These are phyloP conservation scores for Hypomontagnella submonticulosa DNA, from an alignment of 495 filamentous ascomycete species.

Conservation along the genomic window DNA sequence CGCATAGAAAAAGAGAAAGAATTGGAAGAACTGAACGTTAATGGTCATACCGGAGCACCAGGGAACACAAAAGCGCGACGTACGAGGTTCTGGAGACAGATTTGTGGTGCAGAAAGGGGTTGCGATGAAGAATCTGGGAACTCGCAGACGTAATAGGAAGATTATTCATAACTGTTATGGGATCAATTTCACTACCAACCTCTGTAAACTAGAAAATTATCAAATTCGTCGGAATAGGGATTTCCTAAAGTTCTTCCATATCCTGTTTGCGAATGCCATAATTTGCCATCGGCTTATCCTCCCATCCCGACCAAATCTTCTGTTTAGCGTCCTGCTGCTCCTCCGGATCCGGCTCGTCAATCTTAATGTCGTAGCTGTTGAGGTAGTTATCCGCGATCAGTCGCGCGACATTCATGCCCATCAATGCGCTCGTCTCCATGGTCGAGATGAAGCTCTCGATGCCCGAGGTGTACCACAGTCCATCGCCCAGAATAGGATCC, in stretches of 20 bases:
- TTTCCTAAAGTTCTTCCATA: slow-evolving; percentile 32
- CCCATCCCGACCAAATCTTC: slow-evolving; percentile 28
- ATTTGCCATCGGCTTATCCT: slow-evolving; percentile 12
- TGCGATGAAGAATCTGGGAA: no score
- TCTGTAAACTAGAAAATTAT: not conserved
- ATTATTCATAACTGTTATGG: not conserved
- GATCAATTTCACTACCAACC: slow-evolving; percentile 12
- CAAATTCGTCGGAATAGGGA: not conserved
- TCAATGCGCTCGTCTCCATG: slow-evolving; percentile 96
- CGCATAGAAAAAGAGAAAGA: not conserved
- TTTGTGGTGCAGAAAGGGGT: no score
- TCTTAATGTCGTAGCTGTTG: not conserved
- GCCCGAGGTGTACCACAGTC: slow-evolving; percentile 89
- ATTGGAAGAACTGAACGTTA: not conserved
- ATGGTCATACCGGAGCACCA: no score
- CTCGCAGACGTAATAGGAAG: no score
- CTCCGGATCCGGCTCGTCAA: not conserved
- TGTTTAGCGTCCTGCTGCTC: slow-evolving; percentile 20
- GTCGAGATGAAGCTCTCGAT: slow-evolving; percentile 97
- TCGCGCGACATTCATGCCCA: slow-evolving; percentile 93
- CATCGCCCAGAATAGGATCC: slow-evolving; percentile 72
- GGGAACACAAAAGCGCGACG: no score
- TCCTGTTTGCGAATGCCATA: not conserved
- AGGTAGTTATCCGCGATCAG: slow-evolving; percentile 73
- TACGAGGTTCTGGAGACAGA: no score